Percentiles rank a stretch among this genome's conserved stretches.
phyloP scores from a whole-genome alignment of 179 eudicot species.

The Heliamphora ciliata region DNA sequence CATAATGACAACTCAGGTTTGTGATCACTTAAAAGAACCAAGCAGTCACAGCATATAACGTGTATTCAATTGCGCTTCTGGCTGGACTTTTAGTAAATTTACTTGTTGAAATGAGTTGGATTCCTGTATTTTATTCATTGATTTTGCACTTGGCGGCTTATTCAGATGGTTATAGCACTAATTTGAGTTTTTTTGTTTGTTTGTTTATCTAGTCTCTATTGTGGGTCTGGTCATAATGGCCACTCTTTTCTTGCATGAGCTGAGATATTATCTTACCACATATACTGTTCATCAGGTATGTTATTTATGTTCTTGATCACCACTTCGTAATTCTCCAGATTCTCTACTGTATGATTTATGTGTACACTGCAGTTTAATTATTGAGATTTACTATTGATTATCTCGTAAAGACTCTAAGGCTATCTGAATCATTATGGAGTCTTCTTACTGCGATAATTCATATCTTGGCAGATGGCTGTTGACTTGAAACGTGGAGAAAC shows the following conservation, averaged over 20 bases:
- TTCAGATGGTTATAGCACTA: background rate
- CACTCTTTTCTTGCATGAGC: constrained; percentile 80
- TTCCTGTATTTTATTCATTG: background rate
- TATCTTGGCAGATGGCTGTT: constrained; percentile 72
- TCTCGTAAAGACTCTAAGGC: background rate
- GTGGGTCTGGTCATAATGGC: constrained; percentile 87
- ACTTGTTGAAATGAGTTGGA: too few species aligned
- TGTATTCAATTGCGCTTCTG: background rate
- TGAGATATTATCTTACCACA: constrained; percentile 74
- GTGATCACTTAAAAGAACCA: background rate
- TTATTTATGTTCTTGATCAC: constrained; percentile 10
- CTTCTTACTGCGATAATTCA: constrained; percentile 16
- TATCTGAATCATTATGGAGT: background rate
- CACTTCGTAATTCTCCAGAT: background rate
- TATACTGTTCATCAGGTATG: constrained; percentile 87
- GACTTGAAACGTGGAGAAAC: constrained; percentile 97
- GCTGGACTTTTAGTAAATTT: background rate
- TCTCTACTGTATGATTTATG: background rate
- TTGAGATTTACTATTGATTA: too few species aligned
- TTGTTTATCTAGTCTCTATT: constrained; percentile 53
- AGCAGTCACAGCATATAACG: background rate
- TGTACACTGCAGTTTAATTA: too few species aligned
- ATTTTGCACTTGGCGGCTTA: background rate
- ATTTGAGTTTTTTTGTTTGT: constrained; percentile 18
- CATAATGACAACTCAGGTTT: constrained; percentile 57